A percentile compares a stretch with the other conserved stretches of the same genome.
Conservation (phyloP, 2,329 filamentous ascomycete species). For the Arachnomyces sp. region DNA sequence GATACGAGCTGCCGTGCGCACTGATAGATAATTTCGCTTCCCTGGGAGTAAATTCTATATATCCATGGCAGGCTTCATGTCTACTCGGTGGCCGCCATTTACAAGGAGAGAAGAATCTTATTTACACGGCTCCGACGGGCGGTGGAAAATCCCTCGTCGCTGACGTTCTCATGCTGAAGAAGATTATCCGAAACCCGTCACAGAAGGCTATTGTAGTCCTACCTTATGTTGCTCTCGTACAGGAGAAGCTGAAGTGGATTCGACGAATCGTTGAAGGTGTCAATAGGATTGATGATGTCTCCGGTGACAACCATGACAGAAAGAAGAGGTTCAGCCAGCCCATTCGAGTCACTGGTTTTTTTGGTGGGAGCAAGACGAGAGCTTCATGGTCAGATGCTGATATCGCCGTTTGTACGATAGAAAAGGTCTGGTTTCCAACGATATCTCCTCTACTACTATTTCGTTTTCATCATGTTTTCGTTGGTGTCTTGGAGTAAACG, state of each 20-base stretch:
- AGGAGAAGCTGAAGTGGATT: constrained; percentile 71
- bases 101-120: constrained; percentile 58
- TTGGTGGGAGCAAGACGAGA: constrained; percentile 63
- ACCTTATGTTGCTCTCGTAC: constrained; percentile 71
- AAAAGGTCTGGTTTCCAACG: constrained; percentile 54
- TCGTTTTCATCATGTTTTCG: constrained; percentile 12
- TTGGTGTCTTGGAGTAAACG: constrained; percentile 1
- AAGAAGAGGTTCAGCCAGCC: constrained; percentile 48
- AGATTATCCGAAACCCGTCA: constrained; percentile 54
- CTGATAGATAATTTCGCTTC: constrained; percentile 58
- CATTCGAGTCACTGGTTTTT: constrained; percentile 64
- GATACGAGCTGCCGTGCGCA: constrained; percentile 54
- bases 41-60: constrained; percentile 65
- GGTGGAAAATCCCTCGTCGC: constrained; percentile 72
- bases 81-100: constrained; percentile 61
- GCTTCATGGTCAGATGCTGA: constrained; percentile 67
- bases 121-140: constrained; percentile 74
- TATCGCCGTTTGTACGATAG: constrained; percentile 70
- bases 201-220: constrained; percentile 66
- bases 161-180: constrained; percentile 64
- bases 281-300: constrained; percentile 28
- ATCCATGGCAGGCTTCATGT: constrained; percentile 73
- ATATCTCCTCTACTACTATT: no score
- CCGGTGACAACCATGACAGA: constrained; percentile 7
- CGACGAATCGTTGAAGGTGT: constrained; percentile 59